Conservation (phyloP, 73 alveolate genomes). For the Symbiodinium natans region DNA sequence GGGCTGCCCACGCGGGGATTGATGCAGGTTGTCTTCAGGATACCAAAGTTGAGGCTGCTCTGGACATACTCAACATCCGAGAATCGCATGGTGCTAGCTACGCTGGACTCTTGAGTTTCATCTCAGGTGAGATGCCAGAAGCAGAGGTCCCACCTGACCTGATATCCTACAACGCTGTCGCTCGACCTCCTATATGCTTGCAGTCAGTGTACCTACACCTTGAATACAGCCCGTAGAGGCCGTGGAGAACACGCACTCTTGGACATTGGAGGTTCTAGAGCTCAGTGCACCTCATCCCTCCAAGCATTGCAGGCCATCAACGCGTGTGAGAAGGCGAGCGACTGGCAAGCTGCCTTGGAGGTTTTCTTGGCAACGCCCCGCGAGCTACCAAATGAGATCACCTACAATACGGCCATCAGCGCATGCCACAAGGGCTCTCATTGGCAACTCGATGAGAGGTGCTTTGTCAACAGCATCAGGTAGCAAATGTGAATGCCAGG, state of each 20-base stretch:
- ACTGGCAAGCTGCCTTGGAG: conserved; percentile 74
- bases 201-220: too few relatives aligned
- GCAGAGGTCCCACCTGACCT: not conserved
- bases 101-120: too few relatives aligned
- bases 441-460: too few relatives aligned
- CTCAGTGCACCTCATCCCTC: too few relatives aligned
- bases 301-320: conserved; percentile 83
- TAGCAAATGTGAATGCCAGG: not conserved
- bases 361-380: conserved; percentile 19
- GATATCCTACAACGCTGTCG: not conserved
- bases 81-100: too few relatives aligned
- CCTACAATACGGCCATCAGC: conserved; percentile 56
- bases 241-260: too few relatives aligned
- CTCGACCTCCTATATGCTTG: not conserved
- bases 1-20: not conserved
- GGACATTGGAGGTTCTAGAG: too few relatives aligned
- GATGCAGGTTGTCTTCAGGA: not conserved
- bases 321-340: conserved; percentile 62
- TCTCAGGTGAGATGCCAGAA: conserved; percentile 5
- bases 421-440: conserved; percentile 51
- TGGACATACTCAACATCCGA: too few relatives aligned
- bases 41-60: too few relatives aligned
- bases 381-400: conserved; percentile 47
- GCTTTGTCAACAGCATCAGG: not conserved
- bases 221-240: too few relatives aligned